Percentiles rank a stretch among this genome's conserved stretches.
These are phyloP conservation scores for Farysia itapuensis DNA, from an alignment of 1,284 basidiomycete genomes.

Conservation along the genomic window DNA sequence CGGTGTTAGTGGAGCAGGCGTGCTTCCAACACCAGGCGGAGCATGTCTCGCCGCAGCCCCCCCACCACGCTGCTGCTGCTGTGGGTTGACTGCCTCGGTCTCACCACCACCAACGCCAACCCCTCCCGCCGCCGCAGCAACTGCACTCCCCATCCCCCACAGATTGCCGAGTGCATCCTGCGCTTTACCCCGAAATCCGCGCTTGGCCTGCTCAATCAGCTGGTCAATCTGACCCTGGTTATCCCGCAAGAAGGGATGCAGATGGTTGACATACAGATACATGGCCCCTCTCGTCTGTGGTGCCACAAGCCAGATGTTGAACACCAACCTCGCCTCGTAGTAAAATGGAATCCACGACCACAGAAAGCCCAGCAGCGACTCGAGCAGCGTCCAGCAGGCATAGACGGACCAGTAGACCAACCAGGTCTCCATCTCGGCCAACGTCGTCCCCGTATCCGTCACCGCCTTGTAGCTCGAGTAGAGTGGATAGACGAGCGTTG, in stretches of 20 bases:
- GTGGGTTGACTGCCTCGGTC: slow-evolving; percentile 1
- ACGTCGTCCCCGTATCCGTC: slow-evolving; percentile 27
- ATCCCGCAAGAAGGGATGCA: slow-evolving; percentile 74
- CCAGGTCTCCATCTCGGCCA: slow-evolving; percentile 52
- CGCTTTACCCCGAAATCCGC: background rate
- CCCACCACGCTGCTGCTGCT: background rate
- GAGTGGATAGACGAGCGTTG: slow-evolving; percentile 46
- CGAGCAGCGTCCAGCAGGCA: slow-evolving; percentile 34
- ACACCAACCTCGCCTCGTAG: slow-evolving; percentile 43
- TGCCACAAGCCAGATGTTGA: slow-evolving; percentile 52
- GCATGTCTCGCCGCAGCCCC: slow-evolving; percentile 3
- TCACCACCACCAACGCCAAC: no score
- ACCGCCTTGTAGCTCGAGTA: slow-evolving; percentile 52
- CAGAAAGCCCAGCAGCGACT: slow-evolving; percentile 44
- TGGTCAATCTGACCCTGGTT: slow-evolving; percentile 80
- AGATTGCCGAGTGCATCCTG: slow-evolving; percentile 8
- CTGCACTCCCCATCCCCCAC: slow-evolving; percentile 6
- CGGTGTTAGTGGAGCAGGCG: slow-evolving; percentile 15
- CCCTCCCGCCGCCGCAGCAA: background rate
- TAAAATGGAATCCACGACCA: slow-evolving; percentile 56
- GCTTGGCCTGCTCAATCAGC: slow-evolving; percentile 64
- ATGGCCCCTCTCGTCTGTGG: slow-evolving; percentile 68
- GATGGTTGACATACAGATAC: slow-evolving; percentile 73
- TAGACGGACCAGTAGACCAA: slow-evolving; percentile 56
- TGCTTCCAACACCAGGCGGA: slow-evolving; percentile 3